phyloP scores from a whole-genome alignment of 2,329 filamentous ascomycete species.

The Hypoxylon sp. region DNA sequence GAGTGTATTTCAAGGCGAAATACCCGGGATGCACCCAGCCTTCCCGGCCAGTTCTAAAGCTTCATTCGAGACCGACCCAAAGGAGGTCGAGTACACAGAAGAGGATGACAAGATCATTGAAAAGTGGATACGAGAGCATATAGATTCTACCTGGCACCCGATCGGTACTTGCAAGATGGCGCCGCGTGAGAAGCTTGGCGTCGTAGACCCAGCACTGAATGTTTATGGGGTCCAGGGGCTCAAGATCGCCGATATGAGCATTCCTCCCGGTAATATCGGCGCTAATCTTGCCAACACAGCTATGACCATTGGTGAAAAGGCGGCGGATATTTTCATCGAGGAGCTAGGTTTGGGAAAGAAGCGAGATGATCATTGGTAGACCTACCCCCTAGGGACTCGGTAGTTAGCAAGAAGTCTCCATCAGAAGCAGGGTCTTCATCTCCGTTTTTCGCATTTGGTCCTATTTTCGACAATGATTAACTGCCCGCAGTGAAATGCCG shows the following conservation, averaged over 20 bases:
- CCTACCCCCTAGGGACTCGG: no score
- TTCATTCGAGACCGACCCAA: conserved; percentile 47
- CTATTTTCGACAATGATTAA: no score
- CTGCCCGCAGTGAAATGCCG: no score
- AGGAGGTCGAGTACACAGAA: conserved; percentile 61
- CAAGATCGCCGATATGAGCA: conserved; percentile 52
- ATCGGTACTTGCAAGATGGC: conserved; percentile 64
- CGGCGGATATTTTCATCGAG: conserved; percentile 32
- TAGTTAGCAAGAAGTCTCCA: no score
- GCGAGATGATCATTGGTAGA: conserved; percentile 9
- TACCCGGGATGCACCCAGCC: conserved; percentile 60
- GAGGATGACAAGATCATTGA: conserved; percentile 66
- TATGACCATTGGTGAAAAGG: conserved; percentile 60
- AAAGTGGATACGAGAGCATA: conserved; percentile 55
- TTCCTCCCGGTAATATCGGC: conserved; percentile 58
- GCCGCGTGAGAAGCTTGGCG: conserved; percentile 58
- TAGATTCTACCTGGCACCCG: conserved; percentile 57
- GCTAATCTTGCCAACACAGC: conserved; percentile 63
- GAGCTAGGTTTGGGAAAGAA: conserved; percentile 32
- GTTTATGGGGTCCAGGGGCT: conserved; percentile 60
- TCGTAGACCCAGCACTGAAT: conserved; percentile 59
- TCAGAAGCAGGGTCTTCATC: no score
- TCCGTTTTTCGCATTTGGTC: no score
- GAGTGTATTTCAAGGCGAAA: conserved; percentile 63
- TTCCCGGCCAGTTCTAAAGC: conserved; percentile 61